phyloP scores from a whole-genome alignment of 2,329 filamentous ascomycete genomes.

The Amauroascus verrucosus region DNA sequence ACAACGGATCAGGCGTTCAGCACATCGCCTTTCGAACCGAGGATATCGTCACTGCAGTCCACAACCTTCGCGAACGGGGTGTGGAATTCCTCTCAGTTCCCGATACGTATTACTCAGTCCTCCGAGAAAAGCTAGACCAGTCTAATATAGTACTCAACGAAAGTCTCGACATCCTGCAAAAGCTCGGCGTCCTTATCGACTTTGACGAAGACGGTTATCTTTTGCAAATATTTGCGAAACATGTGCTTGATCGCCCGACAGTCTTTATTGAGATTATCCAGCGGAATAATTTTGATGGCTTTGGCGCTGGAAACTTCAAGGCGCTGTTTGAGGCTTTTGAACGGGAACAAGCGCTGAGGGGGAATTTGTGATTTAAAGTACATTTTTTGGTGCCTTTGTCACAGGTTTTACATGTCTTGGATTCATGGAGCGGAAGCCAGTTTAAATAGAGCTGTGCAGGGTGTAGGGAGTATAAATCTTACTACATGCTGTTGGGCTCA shows the following conservation, averaged over 20 bases:
- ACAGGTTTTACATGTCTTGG: too few species aligned
- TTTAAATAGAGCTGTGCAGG: too few species aligned
- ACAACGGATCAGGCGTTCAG: conserved; percentile 75
- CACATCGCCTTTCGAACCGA: conserved; percentile 75
- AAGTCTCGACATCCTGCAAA: conserved; percentile 63
- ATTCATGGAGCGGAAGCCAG: too few species aligned
- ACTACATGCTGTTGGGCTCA: neutral
- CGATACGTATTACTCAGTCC: conserved; percentile 64
- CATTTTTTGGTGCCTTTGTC: too few species aligned
- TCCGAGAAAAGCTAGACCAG: conserved; percentile 58
- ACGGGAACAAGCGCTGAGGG: conserved; percentile 70
- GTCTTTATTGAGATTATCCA: conserved; percentile 93
- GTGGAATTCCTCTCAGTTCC: conserved; percentile 83
- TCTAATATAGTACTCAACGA: conserved; percentile 52
- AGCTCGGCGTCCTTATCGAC: conserved; percentile 75
- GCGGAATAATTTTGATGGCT: conserved; percentile 74
- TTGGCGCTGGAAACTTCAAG: conserved; percentile 89
- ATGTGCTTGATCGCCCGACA: conserved; percentile 81
- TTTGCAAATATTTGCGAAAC: conserved; percentile 63
- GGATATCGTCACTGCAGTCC: conserved; percentile 64
- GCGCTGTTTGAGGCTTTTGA: conserved; percentile 87
- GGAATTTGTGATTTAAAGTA: conserved; percentile 51
- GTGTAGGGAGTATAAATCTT: neutral
- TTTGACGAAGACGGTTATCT: conserved; percentile 85
- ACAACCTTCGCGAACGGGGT: conserved; percentile 62